These are phyloP conservation scores for Lepraria neglecta DNA, from an alignment of 495 filamentous ascomycete species.

Conservation along the genomic window DNA sequence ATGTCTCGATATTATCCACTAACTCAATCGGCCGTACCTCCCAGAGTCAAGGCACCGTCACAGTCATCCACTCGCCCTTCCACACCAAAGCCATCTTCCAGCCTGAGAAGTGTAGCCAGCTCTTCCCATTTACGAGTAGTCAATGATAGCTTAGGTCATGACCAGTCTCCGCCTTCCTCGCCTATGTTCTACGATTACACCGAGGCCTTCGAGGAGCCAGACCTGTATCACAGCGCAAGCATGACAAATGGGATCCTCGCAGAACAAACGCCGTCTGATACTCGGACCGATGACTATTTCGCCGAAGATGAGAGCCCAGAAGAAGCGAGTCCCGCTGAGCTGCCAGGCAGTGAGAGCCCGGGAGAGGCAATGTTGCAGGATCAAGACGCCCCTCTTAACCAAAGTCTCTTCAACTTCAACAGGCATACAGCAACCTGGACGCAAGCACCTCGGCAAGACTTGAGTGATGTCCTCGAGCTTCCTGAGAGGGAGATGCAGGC, in stretches of 20 bases:
- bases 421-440: background rate
- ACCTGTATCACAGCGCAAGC: slow-evolving; percentile 12
- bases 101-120: slow-evolving; percentile 16
- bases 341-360: background rate
- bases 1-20: slow-evolving; percentile 18
- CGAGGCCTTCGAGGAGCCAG: slow-evolving; percentile 26
- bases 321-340: slow-evolving; percentile 1
- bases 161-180: slow-evolving; percentile 12
- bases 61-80: slow-evolving; percentile 14
- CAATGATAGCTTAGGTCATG: slow-evolving; percentile 6
- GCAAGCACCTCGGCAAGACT: slow-evolving; percentile 12
- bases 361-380: background rate
- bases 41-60: slow-evolving; percentile 11
- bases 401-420: background rate
- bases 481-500: slow-evolving; percentile 13
- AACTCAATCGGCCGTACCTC: background rate
- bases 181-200: slow-evolving; percentile 32
- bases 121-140: slow-evolving; percentile 11
- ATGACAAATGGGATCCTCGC: slow-evolving; percentile 9
- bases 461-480: slow-evolving; percentile 18
- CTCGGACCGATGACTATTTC: slow-evolving; percentile 6
- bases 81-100: slow-evolving; percentile 15
- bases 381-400: background rate
- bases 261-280: slow-evolving; percentile 11
- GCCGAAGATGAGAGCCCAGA: slow-evolving; percentile 8